Evolutionary conservation across 202 grass and related monocot genomes (phyloP).

Genomic region (Eragrostis tef): DNA sequence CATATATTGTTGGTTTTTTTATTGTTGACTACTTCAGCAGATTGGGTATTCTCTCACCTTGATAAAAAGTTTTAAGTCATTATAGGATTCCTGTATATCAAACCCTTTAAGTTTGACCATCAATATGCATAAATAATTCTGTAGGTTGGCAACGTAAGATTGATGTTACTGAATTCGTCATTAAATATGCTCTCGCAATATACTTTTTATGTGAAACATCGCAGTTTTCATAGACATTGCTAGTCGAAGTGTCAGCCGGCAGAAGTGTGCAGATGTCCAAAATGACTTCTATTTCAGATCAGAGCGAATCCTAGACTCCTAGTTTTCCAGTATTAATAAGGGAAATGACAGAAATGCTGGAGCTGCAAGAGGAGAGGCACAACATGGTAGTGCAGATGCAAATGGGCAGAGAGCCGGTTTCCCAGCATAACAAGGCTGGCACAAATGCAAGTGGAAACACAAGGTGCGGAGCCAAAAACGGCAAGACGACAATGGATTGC

Average conservation of each 20-base stretch:
- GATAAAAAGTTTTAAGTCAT: background rate
- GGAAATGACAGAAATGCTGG: conserved; percentile 4
- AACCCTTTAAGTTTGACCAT: background rate
- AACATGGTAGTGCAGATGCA: conserved; percentile 7
- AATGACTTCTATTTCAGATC: background rate
- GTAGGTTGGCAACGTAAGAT: background rate
- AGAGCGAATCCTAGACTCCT: background rate
- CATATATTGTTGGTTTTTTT: background rate
- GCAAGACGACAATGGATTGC: background rate
- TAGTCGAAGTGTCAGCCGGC: background rate
- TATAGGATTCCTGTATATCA: background rate
- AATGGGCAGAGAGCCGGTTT: conserved; percentile 14
- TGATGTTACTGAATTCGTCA: background rate
- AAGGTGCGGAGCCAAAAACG: background rate
- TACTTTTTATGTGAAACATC: background rate
- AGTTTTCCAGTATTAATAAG: background rate
- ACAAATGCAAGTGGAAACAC: background rate
- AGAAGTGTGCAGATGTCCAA: background rate
- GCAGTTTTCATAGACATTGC: background rate
- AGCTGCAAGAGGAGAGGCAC: background rate
- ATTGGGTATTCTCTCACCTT: background rate
- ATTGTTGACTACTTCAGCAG: background rate
- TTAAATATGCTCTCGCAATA: background rate
- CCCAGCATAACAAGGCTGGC: conserved; percentile 10
- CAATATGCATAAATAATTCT: background rate